These are phyloP conservation scores for Suhomyces atakaporum DNA, from an alignment of 1,139 yeast species.

Conservation along the genomic window DNA sequence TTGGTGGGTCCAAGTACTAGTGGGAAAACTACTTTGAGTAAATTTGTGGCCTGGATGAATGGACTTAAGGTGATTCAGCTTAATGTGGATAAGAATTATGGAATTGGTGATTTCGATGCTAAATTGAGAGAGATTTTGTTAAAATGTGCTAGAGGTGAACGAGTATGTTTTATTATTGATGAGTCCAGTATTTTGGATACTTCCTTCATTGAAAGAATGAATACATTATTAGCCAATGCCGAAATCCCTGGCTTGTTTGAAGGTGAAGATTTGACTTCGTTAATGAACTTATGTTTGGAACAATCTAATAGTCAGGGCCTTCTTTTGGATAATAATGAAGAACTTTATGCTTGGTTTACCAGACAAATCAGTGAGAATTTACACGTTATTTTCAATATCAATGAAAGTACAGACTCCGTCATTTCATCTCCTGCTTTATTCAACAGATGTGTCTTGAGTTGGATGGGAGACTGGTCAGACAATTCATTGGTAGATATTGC, in stretches of 20 bases:
- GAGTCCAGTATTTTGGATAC: slow-evolving; percentile 79
- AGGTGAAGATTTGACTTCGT: slow-evolving; percentile 62
- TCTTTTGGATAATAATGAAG: slow-evolving; percentile 69
- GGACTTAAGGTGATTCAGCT: slow-evolving; percentile 69
- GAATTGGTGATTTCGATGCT: slow-evolving; percentile 65
- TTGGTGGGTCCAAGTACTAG: slow-evolving; percentile 84
- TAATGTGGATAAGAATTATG: slow-evolving; percentile 55
- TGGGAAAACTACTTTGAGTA: slow-evolving; percentile 76
- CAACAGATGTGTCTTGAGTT: slow-evolving; percentile 85
- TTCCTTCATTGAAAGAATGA: slow-evolving; percentile 87
- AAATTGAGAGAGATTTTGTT: slow-evolving; percentile 57
- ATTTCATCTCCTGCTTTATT: slow-evolving; percentile 87
- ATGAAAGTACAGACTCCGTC: slow-evolving; percentile 55
- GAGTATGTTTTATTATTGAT: slow-evolving; percentile 73
- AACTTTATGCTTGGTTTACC: slow-evolving; percentile 74
- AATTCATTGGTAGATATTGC: slow-evolving; percentile 55
- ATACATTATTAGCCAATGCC: slow-evolving; percentile 86
- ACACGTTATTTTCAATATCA: slow-evolving; percentile 81
- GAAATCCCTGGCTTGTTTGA: slow-evolving; percentile 90
- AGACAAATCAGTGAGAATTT: slow-evolving; percentile 66
- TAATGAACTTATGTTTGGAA: slow-evolving; percentile 61
- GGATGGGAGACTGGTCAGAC: slow-evolving; percentile 86
- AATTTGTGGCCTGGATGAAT: slow-evolving; percentile 91
- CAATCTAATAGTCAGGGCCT: slow-evolving; percentile 63
- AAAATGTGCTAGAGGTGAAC: slow-evolving; percentile 55